Conservation (phyloP, 2,329 filamentous ascomycete genomes). For the Falciphora oryzae region DNA sequence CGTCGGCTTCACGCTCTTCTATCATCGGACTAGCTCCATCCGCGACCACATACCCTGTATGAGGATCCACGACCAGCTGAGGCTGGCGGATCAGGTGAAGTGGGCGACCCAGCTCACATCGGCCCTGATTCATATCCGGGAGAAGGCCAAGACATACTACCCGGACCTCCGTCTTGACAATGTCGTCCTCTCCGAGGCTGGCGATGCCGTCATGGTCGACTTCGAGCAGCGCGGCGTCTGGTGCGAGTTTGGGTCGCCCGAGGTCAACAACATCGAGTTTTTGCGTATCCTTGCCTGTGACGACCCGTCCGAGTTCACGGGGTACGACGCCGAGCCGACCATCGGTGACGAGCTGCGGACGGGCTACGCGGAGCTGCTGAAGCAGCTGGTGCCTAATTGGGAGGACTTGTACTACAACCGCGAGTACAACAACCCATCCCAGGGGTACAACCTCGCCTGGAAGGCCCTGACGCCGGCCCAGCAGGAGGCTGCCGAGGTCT, state of each 20-base stretch:
- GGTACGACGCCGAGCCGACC: constrained; percentile 26
- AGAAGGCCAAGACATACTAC: constrained; percentile 43
- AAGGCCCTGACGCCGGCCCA: constrained; percentile 43
- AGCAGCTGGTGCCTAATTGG: constrained; percentile 42
- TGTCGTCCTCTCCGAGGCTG: constrained; percentile 42
- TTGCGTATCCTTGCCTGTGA: constrained; percentile 47
- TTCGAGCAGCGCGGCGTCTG: constrained; percentile 59
- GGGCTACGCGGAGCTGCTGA: constrained; percentile 35
- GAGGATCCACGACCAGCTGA: constrained; percentile 38
- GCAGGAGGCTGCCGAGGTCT: constrained; percentile 53
- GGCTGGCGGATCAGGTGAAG: constrained; percentile 38
- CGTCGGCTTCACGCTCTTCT: constrained; percentile 51
- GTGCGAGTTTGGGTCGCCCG: constrained; percentile 56
- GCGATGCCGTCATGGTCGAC: constrained; percentile 50
- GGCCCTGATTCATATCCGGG: constrained; percentile 44
- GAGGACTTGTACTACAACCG: constrained; percentile 12
- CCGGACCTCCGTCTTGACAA: constrained; percentile 57
- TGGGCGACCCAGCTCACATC: constrained; percentile 49
- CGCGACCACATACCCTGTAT: constrained; percentile 49
- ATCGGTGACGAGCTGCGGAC: constrained; percentile 33
- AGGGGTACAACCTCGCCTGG: constrained; percentile 53
- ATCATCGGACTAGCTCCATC: constrained; percentile 47
- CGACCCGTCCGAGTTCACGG: constrained; percentile 21
- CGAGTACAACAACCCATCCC: constrained; percentile 40
- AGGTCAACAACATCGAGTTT: constrained; percentile 55